These are phyloP conservation scores for Mortierella sp. DNA, from an alignment of 371 early-diverging fungal species.

Conservation along the genomic window DNA sequence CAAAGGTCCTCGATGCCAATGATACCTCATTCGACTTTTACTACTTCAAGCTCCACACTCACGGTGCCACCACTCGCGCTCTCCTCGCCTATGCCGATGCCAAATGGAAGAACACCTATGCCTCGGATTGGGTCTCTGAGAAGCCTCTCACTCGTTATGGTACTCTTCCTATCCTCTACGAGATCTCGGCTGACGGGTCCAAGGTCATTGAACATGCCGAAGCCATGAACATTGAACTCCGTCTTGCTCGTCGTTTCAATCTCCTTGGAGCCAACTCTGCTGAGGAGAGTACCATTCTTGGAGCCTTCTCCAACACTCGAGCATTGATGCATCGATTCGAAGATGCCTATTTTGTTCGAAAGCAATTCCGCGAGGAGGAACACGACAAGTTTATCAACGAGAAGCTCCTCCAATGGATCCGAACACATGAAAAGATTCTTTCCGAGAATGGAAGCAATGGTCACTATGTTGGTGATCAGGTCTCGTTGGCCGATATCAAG, in stretches of 20 bases:
- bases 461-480: slow-evolving; percentile 8
- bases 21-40: slow-evolving; percentile 6
- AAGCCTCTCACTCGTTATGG: not conserved
- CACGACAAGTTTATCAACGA: slow-evolving; percentile 9
- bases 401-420: slow-evolving; percentile 5
- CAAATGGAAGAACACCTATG: slow-evolving; percentile 8
- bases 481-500: slow-evolving; percentile 13
- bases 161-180: slow-evolving; percentile 12
- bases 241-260: slow-evolving; percentile 10
- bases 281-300: slow-evolving; percentile 13
- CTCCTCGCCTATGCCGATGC: slow-evolving; percentile 18
- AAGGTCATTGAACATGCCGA: slow-evolving; percentile 15
- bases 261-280: slow-evolving; percentile 11
- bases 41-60: slow-evolving; percentile 18
- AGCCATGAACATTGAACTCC: slow-evolving; percentile 12
- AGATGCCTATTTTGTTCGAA: slow-evolving; percentile 10
- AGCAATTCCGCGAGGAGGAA: slow-evolving; percentile 3
- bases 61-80: slow-evolving; percentile 19
- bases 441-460: slow-evolving; percentile 12
- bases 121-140: too few relatives aligned
- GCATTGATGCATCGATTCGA: slow-evolving; percentile 13
- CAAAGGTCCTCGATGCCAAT: slow-evolving; percentile 9
- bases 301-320: slow-evolving; percentile 13
- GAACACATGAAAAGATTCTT: slow-evolving; percentile 7
- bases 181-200: slow-evolving; percentile 5